Evolutionary conservation across 2,329 filamentous ascomycete species (phyloP), one percentile per base, ranked within the genome.

Genomic region (Pseudogymnoascus sp.): DNA sequence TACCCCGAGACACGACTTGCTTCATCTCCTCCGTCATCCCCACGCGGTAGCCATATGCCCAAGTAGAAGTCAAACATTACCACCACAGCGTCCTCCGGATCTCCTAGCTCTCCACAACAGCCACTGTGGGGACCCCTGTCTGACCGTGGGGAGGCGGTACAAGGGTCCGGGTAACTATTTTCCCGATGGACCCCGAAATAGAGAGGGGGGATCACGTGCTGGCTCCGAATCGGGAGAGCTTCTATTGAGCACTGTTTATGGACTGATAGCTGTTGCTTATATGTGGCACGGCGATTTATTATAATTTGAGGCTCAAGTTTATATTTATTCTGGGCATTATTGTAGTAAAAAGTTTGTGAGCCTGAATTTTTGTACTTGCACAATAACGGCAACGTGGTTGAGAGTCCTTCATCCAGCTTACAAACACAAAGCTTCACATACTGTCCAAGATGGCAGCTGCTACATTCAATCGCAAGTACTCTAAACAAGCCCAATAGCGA

Each of bases 381-480:
- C 47, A 8, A 53, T 53, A 53, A 18, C 25, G 18, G 8, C 25
- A 18, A 3, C 22, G 22, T 25, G 7, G 14, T 25, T 33, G 47
- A 53, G 9, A n/a, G 5, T 4, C 6, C 9, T 11, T 3, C 25
- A 12, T 20, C 15, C 28, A 53, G 47, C 28, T 35, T 53, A 53
- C 47, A 53, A 53, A 53, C 15, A 53, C 15, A 33, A 18, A 20
- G 47, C 47, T 53, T 53, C 47, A 30, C 7, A 30, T 30, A 30
- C n/a, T 5, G 14, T 5, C 4, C 43, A 53, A 53, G 15, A 53
- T 53, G 47, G 47, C 47, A 33, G 47, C 43, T 1, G 57, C 57
- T 25, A 41, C 57, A 37, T 59, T 59, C 12, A 59, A 59, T 20
- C 57, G 57, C 57, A 59, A 59, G 57, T 41, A 41, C 57, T 53